Base-by-base conservation (phyloP, 345 rosid species). In the Eucalyptus caleyi region DNA sequence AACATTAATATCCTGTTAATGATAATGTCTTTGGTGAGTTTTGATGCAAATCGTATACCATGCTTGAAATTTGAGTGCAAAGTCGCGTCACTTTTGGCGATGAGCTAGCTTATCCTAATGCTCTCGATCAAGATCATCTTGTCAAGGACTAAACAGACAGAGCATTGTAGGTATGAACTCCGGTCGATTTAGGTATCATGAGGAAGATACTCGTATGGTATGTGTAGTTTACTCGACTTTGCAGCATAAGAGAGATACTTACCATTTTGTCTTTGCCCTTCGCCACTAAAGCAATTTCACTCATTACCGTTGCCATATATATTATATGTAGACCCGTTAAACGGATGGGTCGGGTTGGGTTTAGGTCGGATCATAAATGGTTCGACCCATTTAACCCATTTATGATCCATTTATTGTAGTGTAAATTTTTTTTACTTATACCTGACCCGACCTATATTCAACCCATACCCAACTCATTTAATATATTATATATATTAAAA, bases 381-480 rank as follows among this genome's bases (percentile, higher is more conserved):
- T 53, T 53, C 4, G 5, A 53, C 24, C 10, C 24, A 53, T 19
- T 53, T 19, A 53, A 53, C 56, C 56, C 4, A 0, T 50, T 50
- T 50, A 50, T 50, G 8, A 50, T 1, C 19, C 3, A 50, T 19
- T 53, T 53, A 53, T 53, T 53, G 4, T 0, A 19, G 1, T 18
- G 24, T 2, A 53, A 53, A 7, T 1, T 7, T 7, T 7, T 53
- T 18, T 51, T 18, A 51, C 23, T 51, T 2, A 51, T 51, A 51
- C 3, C 21, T 0, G 0, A 51, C 56, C 9, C 9, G 4, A 51
- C 9, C 9, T 51, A 18, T 51, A 51, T 1, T 51, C 3, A 0
- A 51, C 2, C 54, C 4, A 7, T 53, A 18, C 9, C 9, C 2
- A 2, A 53, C 24, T 53, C 24, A 53, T 53, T 53, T 53, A 51